Evolutionary conservation across 805 yeast genomes (phyloP).

Genomic region (Teunomyces stri): DNA sequence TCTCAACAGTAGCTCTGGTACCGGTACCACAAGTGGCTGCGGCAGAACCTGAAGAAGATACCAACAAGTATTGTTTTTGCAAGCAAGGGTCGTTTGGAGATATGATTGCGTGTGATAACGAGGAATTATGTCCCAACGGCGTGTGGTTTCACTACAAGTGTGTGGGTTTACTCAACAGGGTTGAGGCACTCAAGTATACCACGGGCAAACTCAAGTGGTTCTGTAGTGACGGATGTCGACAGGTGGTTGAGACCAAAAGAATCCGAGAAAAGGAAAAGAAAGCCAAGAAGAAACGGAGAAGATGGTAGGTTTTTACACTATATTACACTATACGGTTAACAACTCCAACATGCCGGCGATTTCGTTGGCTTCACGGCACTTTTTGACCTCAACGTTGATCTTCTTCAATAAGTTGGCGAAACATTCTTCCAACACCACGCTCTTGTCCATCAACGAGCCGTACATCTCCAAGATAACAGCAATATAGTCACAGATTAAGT

Average conservation of each 20-base stretch:
- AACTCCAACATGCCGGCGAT: constrained; percentile 93
- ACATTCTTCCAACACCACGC: constrained; percentile 75
- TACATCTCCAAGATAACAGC: constrained; percentile 73
- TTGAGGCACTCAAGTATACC: constrained; percentile 34
- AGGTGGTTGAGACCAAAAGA: constrained; percentile 2
- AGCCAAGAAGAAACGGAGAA: constrained; percentile 8
- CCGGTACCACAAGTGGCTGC: not conserved
- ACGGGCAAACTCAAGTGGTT: constrained; percentile 39
- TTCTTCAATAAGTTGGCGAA: constrained; percentile 58
- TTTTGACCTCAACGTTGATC: constrained; percentile 65
- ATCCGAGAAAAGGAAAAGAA: not conserved
- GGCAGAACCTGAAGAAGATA: constrained; percentile 8
- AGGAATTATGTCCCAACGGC: constrained; percentile 38
- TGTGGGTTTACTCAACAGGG: constrained; percentile 38
- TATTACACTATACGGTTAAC: constrained; percentile 48
- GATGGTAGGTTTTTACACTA: constrained; percentile 2
- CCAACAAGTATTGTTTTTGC: constrained; percentile 22
- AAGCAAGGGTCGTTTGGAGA: constrained; percentile 27
- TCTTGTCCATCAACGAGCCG: constrained; percentile 65
- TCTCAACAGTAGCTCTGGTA: not conserved
- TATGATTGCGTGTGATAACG: constrained; percentile 30
- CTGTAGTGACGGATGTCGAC: constrained; percentile 34
- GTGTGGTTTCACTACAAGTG: constrained; percentile 49
- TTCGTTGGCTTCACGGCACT: constrained; percentile 83
- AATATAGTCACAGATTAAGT: constrained; percentile 64